Evolutionary conservation across 2,329 filamentous ascomycete species (phyloP), one percentile per base, ranked within the genome.

Genomic region (Neoscytalidium dimidiatum): DNA sequence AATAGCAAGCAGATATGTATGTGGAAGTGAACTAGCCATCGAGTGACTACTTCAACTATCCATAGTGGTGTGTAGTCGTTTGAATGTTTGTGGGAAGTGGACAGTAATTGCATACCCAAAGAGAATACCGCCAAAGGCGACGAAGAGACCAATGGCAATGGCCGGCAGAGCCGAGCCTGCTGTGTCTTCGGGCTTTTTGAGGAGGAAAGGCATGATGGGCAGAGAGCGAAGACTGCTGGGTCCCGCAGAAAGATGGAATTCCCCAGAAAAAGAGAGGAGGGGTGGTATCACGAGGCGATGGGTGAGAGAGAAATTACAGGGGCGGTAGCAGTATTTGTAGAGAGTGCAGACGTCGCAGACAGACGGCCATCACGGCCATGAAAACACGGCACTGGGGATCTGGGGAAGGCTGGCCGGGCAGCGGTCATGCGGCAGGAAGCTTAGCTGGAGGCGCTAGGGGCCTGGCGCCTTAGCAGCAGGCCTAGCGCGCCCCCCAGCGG

Each of bases 141-240:
- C 80, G 67, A 82, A 84, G 43, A 80, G 67, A 41, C 76, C 77
- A 58, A 79, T 71, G 48, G 76, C 46, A 41, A 79, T 78, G 67
- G 77, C 76, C 13, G 77, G 77, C 48, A 71, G 21, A 29, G 73
- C 72, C 35, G 74, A 76, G 76, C 90, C 90, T 74, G 88, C 87
- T 77, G 90, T 85, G 84, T 89, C 90, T 81, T 90, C 86, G 77
- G 90, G 90, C 82, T 90, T 91, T 73, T 88, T 88, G 65, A 83
- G 64, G 67, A 76, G 70, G 44, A 76, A 44, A 70, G 74, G 74
- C 76, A 78, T 78, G 69, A 64, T 71, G 66, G 65, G 57, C 41
- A 38, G 31, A 26, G 29, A 46, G 38, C 6, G 21, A 6, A 11
- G 31, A n/a, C 26, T 33, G 49, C 49, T 33, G 29, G 23, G 23